Percentiles rank a stretch among this genome's conserved stretches.
phyloP scores from a whole-genome alignment of 2,329 filamentous ascomycete genomes.

The Amauroascus niger region DNA sequence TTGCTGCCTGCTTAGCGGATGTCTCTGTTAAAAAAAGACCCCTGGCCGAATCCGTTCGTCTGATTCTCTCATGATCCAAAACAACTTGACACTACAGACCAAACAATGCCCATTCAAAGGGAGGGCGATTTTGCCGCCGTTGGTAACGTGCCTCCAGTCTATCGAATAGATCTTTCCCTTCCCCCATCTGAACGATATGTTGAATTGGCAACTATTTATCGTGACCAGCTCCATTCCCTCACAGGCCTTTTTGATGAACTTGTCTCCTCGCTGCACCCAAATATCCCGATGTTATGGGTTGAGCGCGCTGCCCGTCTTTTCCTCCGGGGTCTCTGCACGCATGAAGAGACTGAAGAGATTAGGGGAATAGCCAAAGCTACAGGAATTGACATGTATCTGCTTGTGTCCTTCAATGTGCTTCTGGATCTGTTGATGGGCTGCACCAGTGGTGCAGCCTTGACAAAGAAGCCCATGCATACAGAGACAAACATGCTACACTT shows the following conservation, averaged over 20 bases:
- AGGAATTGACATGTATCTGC: slow-evolving; percentile 48
- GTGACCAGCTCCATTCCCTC: slow-evolving; percentile 37
- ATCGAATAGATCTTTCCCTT: slow-evolving; percentile 47
- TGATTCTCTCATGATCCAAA: background rate
- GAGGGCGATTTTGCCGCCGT: background rate
- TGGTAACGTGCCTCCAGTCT: slow-evolving; percentile 29
- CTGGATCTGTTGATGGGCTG: slow-evolving; percentile 57
- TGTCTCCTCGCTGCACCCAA: slow-evolving; percentile 28
- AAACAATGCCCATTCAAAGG: background rate
- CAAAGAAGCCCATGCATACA: slow-evolving; percentile 15
- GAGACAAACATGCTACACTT: slow-evolving; percentile 31
- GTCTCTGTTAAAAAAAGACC: background rate
- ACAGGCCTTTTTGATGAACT: slow-evolving; percentile 45
- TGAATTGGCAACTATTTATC: slow-evolving; percentile 40
- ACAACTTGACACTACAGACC: background rate
- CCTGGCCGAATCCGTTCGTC: background rate
- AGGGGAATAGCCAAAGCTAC: slow-evolving; percentile 45
- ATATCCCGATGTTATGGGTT: slow-evolving; percentile 22
- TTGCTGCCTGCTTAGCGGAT: background rate
- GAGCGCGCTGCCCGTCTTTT: slow-evolving; percentile 37
- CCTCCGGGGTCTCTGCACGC: slow-evolving; percentile 43
- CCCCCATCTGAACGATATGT: slow-evolving; percentile 46
- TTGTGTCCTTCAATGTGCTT: slow-evolving; percentile 54
- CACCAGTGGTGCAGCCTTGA: slow-evolving; percentile 46
- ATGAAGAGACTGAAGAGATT: slow-evolving; percentile 54